Evolutionary conservation across 2,329 filamentous ascomycete species (phyloP).

Genomic region (Clonostachys rosea): DNA sequence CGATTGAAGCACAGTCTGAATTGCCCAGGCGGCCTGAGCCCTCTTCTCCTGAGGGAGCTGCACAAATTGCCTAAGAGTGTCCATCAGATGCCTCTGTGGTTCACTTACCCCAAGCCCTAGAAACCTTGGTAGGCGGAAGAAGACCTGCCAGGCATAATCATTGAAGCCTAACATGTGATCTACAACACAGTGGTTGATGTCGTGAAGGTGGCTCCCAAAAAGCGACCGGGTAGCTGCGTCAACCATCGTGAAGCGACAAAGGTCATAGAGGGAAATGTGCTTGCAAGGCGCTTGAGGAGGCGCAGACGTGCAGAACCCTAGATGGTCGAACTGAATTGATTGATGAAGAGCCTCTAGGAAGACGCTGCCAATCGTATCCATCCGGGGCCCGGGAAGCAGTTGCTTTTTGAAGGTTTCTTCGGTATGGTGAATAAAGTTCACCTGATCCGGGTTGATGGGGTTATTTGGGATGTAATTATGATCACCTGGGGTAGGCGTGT

Average conservation of each 20-base stretch:
- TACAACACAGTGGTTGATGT: background rate
- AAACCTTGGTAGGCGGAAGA: background rate
- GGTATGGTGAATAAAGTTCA: slow-evolving; percentile 22
- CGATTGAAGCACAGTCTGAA: background rate
- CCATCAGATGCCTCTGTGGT: background rate
- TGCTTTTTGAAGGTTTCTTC: background rate
- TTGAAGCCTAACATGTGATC: background rate
- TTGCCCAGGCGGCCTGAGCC: background rate
- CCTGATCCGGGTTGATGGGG: slow-evolving; percentile 27
- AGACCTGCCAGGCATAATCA: background rate
- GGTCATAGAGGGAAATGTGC: background rate
- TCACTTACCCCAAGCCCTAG: background rate
- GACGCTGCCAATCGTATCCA: slow-evolving; percentile 1
- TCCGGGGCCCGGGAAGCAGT: slow-evolving; percentile 1
- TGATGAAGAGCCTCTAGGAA: background rate
- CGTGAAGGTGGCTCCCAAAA: slow-evolving; percentile 2
- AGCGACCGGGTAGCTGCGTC: slow-evolving; percentile 4
- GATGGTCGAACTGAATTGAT: slow-evolving; percentile 4
- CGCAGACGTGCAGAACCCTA: slow-evolving; percentile 1
- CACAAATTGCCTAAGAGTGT: background rate
- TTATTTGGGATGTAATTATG: slow-evolving; percentile 33
- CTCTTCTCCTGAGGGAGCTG: background rate
- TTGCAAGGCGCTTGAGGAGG: background rate
- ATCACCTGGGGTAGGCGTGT: slow-evolving; percentile 50
- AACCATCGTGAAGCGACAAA: slow-evolving; percentile 2